phyloP scores from a whole-genome alignment of 495 filamentous ascomycete genomes.

The Lepraria neglecta region DNA sequence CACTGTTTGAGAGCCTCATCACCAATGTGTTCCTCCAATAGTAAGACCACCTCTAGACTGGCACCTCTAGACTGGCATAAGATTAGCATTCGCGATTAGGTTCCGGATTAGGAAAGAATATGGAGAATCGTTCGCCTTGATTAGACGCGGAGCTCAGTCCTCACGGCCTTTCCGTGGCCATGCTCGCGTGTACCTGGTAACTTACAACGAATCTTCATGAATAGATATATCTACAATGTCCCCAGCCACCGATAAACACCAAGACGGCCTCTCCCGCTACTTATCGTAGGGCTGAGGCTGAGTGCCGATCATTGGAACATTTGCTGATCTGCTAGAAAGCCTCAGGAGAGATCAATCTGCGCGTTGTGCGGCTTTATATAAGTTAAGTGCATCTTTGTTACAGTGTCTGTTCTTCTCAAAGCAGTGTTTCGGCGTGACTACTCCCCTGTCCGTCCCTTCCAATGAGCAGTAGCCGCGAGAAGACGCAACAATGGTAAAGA shows the following conservation, averaged over 20 bases:
- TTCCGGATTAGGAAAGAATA: background rate
- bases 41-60: too few species aligned
- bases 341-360: too few species aligned
- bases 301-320: background rate
- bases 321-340: too few species aligned
- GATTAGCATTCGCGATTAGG: background rate
- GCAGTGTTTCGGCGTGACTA: too few species aligned
- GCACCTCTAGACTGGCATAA: too few species aligned
- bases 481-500: constrained; percentile 30
- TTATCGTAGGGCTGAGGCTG: background rate
- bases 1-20: too few species aligned
- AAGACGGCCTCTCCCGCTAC: background rate
- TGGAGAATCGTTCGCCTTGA: background rate
- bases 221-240: too few species aligned
- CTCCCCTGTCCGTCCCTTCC: too few species aligned
- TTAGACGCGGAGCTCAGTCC: background rate
- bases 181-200: background rate
- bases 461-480: background rate
- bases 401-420: too few species aligned
- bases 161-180: background rate
- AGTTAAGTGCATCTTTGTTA: background rate
- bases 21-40: too few species aligned
- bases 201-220: too few species aligned
- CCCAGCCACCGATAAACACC: background rate
- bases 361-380: background rate